Percentiles rank a stretch among this genome's conserved stretches.
Evolutionary conservation across 2,329 filamentous ascomycete species (phyloP).

Genomic region (Aspergillus transmontanensis): DNA sequence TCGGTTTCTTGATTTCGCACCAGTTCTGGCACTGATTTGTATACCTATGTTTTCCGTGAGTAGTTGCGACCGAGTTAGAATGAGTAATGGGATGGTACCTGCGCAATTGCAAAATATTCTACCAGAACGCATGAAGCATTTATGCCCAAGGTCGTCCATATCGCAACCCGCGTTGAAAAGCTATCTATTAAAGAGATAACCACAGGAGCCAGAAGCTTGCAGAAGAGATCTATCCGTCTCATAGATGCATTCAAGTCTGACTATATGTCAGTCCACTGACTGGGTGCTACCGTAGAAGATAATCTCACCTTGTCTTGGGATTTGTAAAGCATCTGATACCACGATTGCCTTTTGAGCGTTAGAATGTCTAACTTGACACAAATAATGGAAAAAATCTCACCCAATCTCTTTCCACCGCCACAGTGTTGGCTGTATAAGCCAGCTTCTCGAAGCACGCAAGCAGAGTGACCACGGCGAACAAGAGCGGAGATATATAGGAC

Average conservation of each 20-base stretch:
- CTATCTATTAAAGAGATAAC: constrained; percentile 53
- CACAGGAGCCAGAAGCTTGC: constrained; percentile 59
- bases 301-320: constrained; percentile 46
- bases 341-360: constrained; percentile 30
- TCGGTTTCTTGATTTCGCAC: constrained; percentile 6
- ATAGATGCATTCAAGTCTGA: constrained; percentile 55
- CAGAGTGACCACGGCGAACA: constrained; percentile 45
- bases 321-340: constrained; percentile 33
- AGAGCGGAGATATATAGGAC: constrained; percentile 12
- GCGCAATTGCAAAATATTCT: constrained; percentile 46
- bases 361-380: not conserved
- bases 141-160: constrained; percentile 50
- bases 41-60: constrained; percentile 17
- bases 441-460: constrained; percentile 72
- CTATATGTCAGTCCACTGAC: constrained; percentile 16
- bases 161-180: constrained; percentile 47
- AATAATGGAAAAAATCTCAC: constrained; percentile 24
- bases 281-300: not conserved
- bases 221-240: constrained; percentile 60
- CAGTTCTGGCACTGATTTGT: constrained; percentile 24
- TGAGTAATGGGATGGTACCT: constrained; percentile 21
- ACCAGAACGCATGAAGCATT: constrained; percentile 45
- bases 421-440: constrained; percentile 63
- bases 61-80: not conserved
- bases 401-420: constrained; percentile 74